phyloP scores from a whole-genome alignment of 306 rosid species.

The Neltuma alba region DNA sequence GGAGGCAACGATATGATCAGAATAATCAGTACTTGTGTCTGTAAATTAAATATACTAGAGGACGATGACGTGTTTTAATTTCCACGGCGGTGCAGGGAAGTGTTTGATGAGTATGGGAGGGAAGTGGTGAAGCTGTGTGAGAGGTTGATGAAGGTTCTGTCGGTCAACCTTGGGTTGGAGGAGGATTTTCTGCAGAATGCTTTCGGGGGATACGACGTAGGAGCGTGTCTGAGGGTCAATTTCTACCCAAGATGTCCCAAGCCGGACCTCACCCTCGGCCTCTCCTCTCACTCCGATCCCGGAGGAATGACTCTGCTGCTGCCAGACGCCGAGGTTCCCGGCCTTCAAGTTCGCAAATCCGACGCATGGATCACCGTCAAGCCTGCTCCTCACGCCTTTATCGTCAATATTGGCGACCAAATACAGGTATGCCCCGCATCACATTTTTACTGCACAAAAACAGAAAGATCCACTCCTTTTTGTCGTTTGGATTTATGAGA shows the following conservation, averaged over 20 bases:
- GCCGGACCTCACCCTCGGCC: constrained; percentile 78
- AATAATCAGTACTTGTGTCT: too few species aligned
- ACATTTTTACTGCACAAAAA: too few species aligned
- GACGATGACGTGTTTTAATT: not conserved
- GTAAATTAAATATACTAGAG: too few species aligned
- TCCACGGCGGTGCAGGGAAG: constrained; percentile 46
- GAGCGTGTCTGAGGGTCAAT: constrained; percentile 87
- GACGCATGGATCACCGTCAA: constrained; percentile 78
- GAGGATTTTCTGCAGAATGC: constrained; percentile 55
- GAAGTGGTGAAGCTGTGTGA: constrained; percentile 75
- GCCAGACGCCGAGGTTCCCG: constrained; percentile 62
- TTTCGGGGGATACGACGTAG: constrained; percentile 77
- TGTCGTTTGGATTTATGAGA: not conserved
- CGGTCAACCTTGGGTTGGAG: constrained; percentile 62
- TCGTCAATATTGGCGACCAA: constrained; percentile 93
- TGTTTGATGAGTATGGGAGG: constrained; percentile 81
- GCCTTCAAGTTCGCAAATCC: constrained; percentile 77
- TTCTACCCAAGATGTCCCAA: constrained; percentile 80
- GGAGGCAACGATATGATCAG: too few species aligned
- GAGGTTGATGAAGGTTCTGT: constrained; percentile 64
- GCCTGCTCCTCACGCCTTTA: constrained; percentile 74
- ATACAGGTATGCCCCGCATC: constrained; percentile 81
- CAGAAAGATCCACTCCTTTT: not conserved
- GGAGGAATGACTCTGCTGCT: constrained; percentile 82
- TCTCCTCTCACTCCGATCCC: constrained; percentile 91